A percentile compares a stretch with the other conserved stretches of the same genome.
These are phyloP conservation scores for Dactylellina parvicollis DNA, from an alignment of 2,329 filamentous ascomycete genomes.

Conservation along the genomic window DNA sequence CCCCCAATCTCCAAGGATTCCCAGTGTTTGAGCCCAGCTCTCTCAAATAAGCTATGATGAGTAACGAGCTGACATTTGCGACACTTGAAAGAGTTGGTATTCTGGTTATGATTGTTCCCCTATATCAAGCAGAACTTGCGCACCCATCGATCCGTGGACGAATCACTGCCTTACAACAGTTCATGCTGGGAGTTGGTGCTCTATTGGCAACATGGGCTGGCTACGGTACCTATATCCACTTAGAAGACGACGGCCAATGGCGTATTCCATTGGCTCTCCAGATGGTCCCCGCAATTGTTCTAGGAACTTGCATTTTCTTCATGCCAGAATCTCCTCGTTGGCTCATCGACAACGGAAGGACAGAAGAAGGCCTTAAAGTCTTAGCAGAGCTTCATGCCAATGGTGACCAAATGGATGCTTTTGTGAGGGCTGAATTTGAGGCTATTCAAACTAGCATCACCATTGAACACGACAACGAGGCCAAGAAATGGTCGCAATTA, in stretches of 20 bases:
- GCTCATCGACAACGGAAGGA: slow-evolving; percentile 77
- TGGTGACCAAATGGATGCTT: slow-evolving; percentile 73
- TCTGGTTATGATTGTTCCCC: slow-evolving; percentile 72
- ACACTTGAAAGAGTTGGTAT: slow-evolving; percentile 72
- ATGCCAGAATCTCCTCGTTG: slow-evolving; percentile 80
- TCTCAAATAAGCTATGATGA: too few species aligned
- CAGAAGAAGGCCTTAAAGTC: slow-evolving; percentile 72
- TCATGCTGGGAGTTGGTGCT: slow-evolving; percentile 81
- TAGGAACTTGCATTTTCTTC: slow-evolving; percentile 73
- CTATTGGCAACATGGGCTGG: slow-evolving; percentile 78
- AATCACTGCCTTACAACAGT: slow-evolving; percentile 80
- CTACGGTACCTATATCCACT: slow-evolving; percentile 69
- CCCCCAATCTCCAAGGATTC: too few species aligned
- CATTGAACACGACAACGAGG: slow-evolving; percentile 74
- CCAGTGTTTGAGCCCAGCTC: too few species aligned
- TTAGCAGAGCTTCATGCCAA: slow-evolving; percentile 76
- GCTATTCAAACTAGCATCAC: slow-evolving; percentile 75
- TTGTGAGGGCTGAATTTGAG: slow-evolving; percentile 76
- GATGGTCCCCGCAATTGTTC: slow-evolving; percentile 72
- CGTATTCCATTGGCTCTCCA: slow-evolving; percentile 75
- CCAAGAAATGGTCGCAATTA: slow-evolving; percentile 75
- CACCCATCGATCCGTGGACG: slow-evolving; percentile 81
- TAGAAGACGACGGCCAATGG: slow-evolving; percentile 68
- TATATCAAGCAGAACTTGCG: slow-evolving; percentile 82
- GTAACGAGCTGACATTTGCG: too few species aligned